These are phyloP conservation scores for Grosmannia serpens DNA, from an alignment of 2,329 filamentous ascomycete genomes.

Conservation along the genomic window DNA sequence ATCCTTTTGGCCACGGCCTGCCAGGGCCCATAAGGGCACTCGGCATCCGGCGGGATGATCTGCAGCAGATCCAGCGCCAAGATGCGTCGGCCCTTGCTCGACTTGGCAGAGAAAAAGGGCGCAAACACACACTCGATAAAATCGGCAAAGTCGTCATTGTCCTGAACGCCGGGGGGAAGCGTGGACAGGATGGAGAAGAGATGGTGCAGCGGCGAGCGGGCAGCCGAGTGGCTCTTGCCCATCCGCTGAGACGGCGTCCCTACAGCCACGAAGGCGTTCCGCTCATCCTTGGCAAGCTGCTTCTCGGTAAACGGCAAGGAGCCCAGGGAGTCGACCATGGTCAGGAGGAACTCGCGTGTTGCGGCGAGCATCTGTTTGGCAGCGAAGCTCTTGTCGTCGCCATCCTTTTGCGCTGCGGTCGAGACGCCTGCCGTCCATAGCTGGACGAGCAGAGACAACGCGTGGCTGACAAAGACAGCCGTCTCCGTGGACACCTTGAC, in stretches of 20 bases:
- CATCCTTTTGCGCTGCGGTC: slow-evolving; percentile 13
- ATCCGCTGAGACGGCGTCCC: slow-evolving; percentile 54
- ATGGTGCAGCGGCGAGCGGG: slow-evolving; percentile 52
- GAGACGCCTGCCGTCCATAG: slow-evolving; percentile 55
- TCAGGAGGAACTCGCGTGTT: slow-evolving; percentile 37
- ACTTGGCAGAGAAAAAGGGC: slow-evolving; percentile 46
- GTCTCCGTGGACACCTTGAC: slow-evolving; percentile 81
- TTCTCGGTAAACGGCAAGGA: slow-evolving; percentile 53
- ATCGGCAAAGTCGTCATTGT: slow-evolving; percentile 32
- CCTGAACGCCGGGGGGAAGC: slow-evolving; percentile 32
- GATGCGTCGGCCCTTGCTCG: slow-evolving; percentile 29
- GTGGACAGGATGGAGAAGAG: slow-evolving; percentile 50
- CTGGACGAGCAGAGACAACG: slow-evolving; percentile 57
- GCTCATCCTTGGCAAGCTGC: slow-evolving; percentile 35
- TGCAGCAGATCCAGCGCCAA: slow-evolving; percentile 41
- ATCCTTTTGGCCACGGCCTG: slow-evolving; percentile 36
- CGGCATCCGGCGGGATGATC: slow-evolving; percentile 30
- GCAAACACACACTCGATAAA: slow-evolving; percentile 41
- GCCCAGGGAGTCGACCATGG: slow-evolving; percentile 40
- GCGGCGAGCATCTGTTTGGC: slow-evolving; percentile 41
- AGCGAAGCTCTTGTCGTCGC: slow-evolving; percentile 25
- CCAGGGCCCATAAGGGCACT: slow-evolving; percentile 40
- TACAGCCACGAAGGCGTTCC: slow-evolving; percentile 46
- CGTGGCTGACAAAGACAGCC: slow-evolving; percentile 62
- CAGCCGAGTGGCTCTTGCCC: slow-evolving; percentile 36